A percentile compares a stretch with the other conserved stretches of the same genome.
These are phyloP conservation scores for Lenzites betulinus DNA, from an alignment of 768 basidiomycete genomes.

Conservation along the genomic window DNA sequence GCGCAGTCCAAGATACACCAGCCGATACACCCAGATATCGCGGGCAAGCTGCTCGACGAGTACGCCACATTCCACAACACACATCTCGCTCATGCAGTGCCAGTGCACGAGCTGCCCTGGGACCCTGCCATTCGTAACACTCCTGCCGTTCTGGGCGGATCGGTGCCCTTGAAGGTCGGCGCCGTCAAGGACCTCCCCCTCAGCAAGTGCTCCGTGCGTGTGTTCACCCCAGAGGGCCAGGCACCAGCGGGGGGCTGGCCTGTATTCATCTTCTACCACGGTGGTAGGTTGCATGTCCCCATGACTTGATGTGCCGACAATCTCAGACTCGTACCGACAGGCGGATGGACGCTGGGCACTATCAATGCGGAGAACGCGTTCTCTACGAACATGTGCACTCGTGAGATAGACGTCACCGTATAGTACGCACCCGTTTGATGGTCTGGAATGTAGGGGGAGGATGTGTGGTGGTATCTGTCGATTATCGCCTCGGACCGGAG, in stretches of 20 bases:
- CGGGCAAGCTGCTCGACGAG: constrained; percentile 62
- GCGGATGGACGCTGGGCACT: constrained; percentile 77
- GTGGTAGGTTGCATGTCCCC: constrained; percentile 45
- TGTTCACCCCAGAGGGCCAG: constrained; percentile 61
- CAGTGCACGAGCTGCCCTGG: constrained; percentile 64
- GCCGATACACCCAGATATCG: constrained; percentile 64
- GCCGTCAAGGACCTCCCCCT: constrained; percentile 54
- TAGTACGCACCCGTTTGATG: constrained; percentile 1
- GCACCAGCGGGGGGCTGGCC: constrained; percentile 65
- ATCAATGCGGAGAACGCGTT: constrained; percentile 64
- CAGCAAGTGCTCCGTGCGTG: constrained; percentile 55
- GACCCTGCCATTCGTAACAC: constrained; percentile 54
- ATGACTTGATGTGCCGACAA: neutral
- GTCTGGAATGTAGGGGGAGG: constrained; percentile 46
- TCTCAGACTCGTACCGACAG: constrained; percentile 34
- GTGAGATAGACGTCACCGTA: constrained; percentile 36
- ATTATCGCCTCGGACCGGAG: constrained; percentile 76
- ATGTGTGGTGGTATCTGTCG: constrained; percentile 65
- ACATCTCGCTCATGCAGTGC: constrained; percentile 45
- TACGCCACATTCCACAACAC: constrained; percentile 64
- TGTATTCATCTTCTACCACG: constrained; percentile 73
- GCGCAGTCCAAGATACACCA: constrained; percentile 35
- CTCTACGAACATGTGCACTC: constrained; percentile 57
- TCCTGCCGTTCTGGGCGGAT: constrained; percentile 57
- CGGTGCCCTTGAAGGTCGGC: constrained; percentile 57